Evolutionary conservation across 345 rosid genomes (phyloP).

Genomic region (Euphorbia tirucalli): DNA sequence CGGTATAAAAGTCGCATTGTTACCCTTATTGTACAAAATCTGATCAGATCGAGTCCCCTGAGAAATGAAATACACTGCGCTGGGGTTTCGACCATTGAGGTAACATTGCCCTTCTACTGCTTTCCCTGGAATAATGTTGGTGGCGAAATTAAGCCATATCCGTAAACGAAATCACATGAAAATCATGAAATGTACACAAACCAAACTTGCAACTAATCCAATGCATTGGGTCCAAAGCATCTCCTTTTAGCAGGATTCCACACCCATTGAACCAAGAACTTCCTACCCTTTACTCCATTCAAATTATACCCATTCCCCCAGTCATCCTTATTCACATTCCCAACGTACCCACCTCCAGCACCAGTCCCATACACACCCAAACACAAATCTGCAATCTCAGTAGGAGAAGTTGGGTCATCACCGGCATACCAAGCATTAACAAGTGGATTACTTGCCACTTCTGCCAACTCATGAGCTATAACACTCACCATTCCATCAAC

Average conservation of each 20-base stretch:
- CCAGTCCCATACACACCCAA: slow-evolving; percentile 58
- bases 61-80: too few relatives aligned
- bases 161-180: neutral
- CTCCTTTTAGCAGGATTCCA: slow-evolving; percentile 56
- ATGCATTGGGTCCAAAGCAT: slow-evolving; percentile 63
- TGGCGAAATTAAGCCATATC: too few relatives aligned
- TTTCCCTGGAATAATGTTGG: neutral
- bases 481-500: slow-evolving; percentile 66
- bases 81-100: neutral
- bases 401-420: slow-evolving; percentile 52
- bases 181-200: slow-evolving; percentile 4
- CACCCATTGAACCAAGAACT: slow-evolving; percentile 56
- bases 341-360: slow-evolving; percentile 57
- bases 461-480: slow-evolving; percentile 64
- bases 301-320: slow-evolving; percentile 55
- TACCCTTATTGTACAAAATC: too few relatives aligned
- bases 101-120: neutral
- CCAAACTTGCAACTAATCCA: slow-evolving; percentile 26
- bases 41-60: neutral
- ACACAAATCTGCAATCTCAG: slow-evolving; percentile 63
- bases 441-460: slow-evolving; percentile 53
- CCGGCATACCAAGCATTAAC: slow-evolving; percentile 70
- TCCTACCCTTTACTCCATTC: slow-evolving; percentile 57
- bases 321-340: slow-evolving; percentile 41
- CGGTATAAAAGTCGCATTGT: too few relatives aligned